Evolutionary conservation across 441 rosid genomes (phyloP), one percentile per base, ranked within the genome.

Genomic region (Bruguiera hainesii): DNA sequence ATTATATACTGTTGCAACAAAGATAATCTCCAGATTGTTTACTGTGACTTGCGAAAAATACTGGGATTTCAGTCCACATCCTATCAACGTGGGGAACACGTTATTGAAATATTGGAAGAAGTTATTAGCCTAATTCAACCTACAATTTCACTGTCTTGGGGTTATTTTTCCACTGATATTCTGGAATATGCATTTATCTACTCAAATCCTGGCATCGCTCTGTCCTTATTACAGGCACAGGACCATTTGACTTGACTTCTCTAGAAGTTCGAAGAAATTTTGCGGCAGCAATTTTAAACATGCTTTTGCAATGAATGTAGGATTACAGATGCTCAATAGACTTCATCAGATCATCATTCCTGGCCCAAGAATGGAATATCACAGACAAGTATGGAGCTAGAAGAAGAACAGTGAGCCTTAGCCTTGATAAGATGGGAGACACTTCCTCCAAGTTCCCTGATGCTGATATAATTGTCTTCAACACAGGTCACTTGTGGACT

Each of bases 401-500:
- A 80, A 84, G 70, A 75, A 91, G 89, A 71, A 90, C 84, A 28
- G 77, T 88, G 57, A 70, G 88, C 68, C 72, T 90, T 7, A 70
- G 88, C 68, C 72, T 90, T 7, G 93, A 90, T 80, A 65, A 79
- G 81, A 79, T 88, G 6, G 89, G 84, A 18, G 74, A 53, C 46
- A 73, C 85, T 9, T 80, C 81, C 28, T 78, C 82, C 35, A 81
- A 75, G 53, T 88, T 82, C 79, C 80, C 77, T 71, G 73, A 78
- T 79, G 95, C 91, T 0, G 91, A 88, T 72, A 67, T 88, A 64
- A 83, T 89, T 21, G 71, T 90, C 60, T 90, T 85, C 77, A 90
- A 90, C 76, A 87, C 97, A 0, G 95, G 95, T 31, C 97, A 90
- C 70, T 88, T 93, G 97, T 90, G 91, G 95, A 90, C 95, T 79